Percentiles rank a stretch among this genome's conserved stretches.
These are phyloP conservation scores for Taiozyma sp. DNA, from an alignment of 1,139 yeast species.

Conservation along the genomic window DNA sequence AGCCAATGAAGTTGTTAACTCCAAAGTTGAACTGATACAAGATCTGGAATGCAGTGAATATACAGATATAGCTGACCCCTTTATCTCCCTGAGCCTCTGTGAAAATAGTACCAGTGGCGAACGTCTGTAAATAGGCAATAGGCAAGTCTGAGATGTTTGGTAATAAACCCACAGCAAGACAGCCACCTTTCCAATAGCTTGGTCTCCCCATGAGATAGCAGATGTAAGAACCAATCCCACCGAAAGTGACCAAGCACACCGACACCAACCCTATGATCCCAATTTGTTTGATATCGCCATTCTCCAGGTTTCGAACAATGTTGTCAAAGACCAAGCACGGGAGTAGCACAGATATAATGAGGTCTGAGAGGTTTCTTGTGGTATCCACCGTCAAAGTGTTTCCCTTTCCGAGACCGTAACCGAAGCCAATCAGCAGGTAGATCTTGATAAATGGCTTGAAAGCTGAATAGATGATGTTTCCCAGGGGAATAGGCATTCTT, in stretches of 20 bases:
- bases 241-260: conserved; percentile 7
- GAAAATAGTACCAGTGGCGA: conserved; percentile 62
- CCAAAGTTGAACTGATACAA: neutral
- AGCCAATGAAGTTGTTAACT: neutral
- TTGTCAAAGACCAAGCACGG: conserved; percentile 80
- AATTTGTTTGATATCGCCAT: conserved; percentile 63
- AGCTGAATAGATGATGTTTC: conserved; percentile 69
- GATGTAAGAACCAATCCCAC: conserved; percentile 6
- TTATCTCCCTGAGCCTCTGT: conserved; percentile 49
- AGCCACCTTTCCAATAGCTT: conserved; percentile 73
- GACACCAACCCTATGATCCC: conserved; percentile 46
- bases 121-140: conserved; percentile 79
- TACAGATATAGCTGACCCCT: conserved; percentile 82
- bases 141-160: conserved; percentile 83
- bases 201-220: conserved; percentile 43
- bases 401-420: conserved; percentile 57
- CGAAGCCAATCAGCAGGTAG: conserved; percentile 68
- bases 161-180: conserved; percentile 64
- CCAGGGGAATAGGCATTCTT: conserved; percentile 33
- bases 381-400: conserved; percentile 75
- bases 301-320: conserved; percentile 63
- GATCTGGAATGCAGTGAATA: conserved; percentile 32
- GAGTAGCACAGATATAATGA: conserved; percentile 61
- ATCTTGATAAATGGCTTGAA: conserved; percentile 88
- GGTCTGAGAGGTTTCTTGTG: conserved; percentile 62